Base-by-base conservation (phyloP, 345 rosid species). In the Gossypium rotundifolium region DNA sequence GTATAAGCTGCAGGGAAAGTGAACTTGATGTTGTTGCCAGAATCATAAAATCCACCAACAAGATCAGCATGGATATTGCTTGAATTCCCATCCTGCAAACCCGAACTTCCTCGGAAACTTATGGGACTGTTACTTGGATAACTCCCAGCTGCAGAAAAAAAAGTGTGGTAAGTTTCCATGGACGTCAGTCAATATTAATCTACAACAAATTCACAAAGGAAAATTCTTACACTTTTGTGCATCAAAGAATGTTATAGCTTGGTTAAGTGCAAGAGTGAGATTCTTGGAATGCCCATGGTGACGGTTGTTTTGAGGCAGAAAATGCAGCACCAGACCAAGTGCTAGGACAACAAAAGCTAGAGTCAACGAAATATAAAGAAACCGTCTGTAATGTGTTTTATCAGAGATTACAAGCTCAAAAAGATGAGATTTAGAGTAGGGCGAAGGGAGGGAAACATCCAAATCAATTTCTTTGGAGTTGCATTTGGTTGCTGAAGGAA, bases 31-130 rank as follows among this genome's bases (percentile, higher is more conserved):
- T 86, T 88, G 72, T 81, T 86, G 14, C 94, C 89, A 1, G 94
- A 87, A 79, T 90, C 91, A 79, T 88, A 90, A 69, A 86, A 90
- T 3, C 90, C 91, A 40, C 90, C 90, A 22, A 70, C 70, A 52
- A 88, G 84, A 66, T 83, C 77, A 25, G 79, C 82, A 17, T 52
- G 80, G 9, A 72, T 46, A 29, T 48, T 71, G 59, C 76, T 82
- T 14, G 70, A 29, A 20, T 76, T 79, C 64, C 93, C 93, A 46
- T 89, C 93, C 10, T 79, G 72, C 85, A 83, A 55, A 48, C 90
- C 88, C n/a, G 91, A 89, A 79, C 66, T 71, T 63, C 89, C 91
- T 68, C 88, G 77, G 71, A 86, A 89, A 49, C 55, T 89, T 52
- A 89, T 80, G 0, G 83, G 84, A 80, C 84, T 87, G 46, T 60